Base-by-base conservation (phyloP, 2,329 filamentous ascomycete species). In the Monosporascus sp. region DNA sequence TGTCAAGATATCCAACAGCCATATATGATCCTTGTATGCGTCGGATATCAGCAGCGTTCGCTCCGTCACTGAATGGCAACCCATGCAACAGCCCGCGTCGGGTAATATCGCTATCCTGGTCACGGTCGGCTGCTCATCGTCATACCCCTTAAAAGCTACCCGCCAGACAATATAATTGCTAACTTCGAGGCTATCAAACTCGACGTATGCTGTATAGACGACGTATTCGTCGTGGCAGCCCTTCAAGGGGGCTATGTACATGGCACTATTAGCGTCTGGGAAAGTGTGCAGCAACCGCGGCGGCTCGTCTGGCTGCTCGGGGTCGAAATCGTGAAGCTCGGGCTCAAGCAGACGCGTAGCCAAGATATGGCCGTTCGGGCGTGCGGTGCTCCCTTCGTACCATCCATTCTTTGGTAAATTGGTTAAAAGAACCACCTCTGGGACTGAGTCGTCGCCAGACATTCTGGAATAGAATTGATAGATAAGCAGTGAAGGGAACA, bases 341-440 rank as follows among this genome's bases (percentile, higher is more conserved):
- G 66, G 65, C 51, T 64, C 54, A 56, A 68, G 66, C 27, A 69
- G 45, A 44, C 66, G 64, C 26, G 65, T 54, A 17, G 62, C 60
- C 17, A 69, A 52, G 20, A 67, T 59, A 16, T 60, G 63, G 52
- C 66, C 66, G 52, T 66, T 64, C n/a, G 66, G 66, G 1, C 66
- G 65, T n/a, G 62, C 27, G 22, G 59, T 59, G 52, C 66, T 60
- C 5, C 64, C 64, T 48, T 69, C 65, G 50, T 67, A 66, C 65
- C 66, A 68, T 11, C 63, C 61, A 36, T 68, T 16, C 26, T 65
- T 67, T 11, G 66, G 66, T 22, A 64, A 48, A 49, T 69, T 65
- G 3, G 65, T 67, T 46, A 69, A 58, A 49, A 68, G 59, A 34
- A 65, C 59, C 20, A 66, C 59, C 20, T 67, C 64, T 51, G 56